Conservation (phyloP, 129 eudicot species). For the Flaveria linearis region DNA sequence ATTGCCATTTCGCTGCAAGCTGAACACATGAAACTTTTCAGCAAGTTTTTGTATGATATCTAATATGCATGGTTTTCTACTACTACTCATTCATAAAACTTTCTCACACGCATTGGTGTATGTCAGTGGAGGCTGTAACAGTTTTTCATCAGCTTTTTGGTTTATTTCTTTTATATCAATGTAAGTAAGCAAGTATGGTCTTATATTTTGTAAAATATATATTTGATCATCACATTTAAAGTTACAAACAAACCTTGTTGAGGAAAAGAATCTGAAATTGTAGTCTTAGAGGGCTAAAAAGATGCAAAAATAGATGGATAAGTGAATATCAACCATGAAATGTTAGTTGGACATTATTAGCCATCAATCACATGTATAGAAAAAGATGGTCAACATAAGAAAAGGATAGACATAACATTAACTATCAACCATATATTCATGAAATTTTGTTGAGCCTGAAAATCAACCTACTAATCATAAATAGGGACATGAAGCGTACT, state of each 20-base stretch:
- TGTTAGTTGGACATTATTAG: too few relatives aligned
- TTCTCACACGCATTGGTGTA: conserved; percentile 28
- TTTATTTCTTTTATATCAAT: conserved; percentile 20
- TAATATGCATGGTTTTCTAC: conserved; percentile 30
- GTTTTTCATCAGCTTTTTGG: conserved; percentile 30
- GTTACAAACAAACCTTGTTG: conserved; percentile 10
- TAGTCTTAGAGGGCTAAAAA: not conserved
- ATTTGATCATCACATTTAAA: conserved; percentile 6
- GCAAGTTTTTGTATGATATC: conserved; percentile 64
- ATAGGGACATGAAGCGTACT: too few relatives aligned
- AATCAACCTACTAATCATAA: too few relatives aligned
- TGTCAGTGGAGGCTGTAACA: conserved; percentile 32
- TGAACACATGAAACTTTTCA: conserved; percentile 77
- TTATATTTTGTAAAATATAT: not conserved
- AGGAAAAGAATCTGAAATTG: not conserved
- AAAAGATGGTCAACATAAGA: too few relatives aligned
- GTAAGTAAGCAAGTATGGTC: not conserved
- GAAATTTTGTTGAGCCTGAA: too few relatives aligned
- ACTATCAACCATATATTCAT: too few relatives aligned
- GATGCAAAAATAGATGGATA: too few relatives aligned
- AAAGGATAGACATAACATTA: too few relatives aligned
- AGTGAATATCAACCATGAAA: too few relatives aligned
- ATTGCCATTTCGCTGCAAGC: conserved; percentile 74
- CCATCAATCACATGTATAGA: too few relatives aligned
- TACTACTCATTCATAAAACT: conserved; percentile 20